Base-by-base conservation (phyloP, 768 basidiomycete species). In the Polyporus arcularius region DNA sequence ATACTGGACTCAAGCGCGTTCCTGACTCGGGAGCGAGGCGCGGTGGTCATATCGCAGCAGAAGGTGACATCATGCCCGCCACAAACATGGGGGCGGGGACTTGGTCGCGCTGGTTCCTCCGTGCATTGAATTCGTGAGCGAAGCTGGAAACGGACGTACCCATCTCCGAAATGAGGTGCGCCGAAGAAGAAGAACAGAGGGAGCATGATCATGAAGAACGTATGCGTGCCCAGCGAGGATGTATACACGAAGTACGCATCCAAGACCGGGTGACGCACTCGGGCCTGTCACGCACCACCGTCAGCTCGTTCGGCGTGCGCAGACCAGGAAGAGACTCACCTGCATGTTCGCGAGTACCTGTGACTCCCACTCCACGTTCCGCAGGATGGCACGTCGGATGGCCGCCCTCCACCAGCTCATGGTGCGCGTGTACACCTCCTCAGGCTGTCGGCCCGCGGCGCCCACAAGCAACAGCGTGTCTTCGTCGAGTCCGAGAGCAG, bases 121-220 rank as follows among this genome's bases (percentile, higher is more conserved):
- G 21, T 26, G 2, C 21, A 26, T 26, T 26, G 21, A 1, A 26
- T 26, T 26, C 21, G 21, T 26, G 21, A 26, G 21, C 21, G 21
- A 26, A 26, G 21, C 39, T 39, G 26, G 2, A 28, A 10, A 8
- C 7, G 26, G 8, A 78, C 87, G 64, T 70, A 94, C 93, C 87
- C 93, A 68, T 85, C 74, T 12, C 89, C 94, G 43, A 87, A 76
- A 43, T 87, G 82, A 2, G 76, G 77, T 64, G 86, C 82, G 0
- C 96, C 96, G 69, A 96, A 97, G 80, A 95, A 98, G 69, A 90
- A 96, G 62, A 93, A 80, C 0, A 86, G 78, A 0, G 96, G 96
- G 6, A 99, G 77, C 61, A 90, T 82, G 35, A 86, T 84, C 89
- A 96, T 93, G 81, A 98, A 98, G 76, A 95, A 98, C 0, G 90